These are phyloP conservation scores for Exutisphaerella laricina DNA, from an alignment of 2,329 filamentous ascomycete species.

Conservation along the genomic window DNA sequence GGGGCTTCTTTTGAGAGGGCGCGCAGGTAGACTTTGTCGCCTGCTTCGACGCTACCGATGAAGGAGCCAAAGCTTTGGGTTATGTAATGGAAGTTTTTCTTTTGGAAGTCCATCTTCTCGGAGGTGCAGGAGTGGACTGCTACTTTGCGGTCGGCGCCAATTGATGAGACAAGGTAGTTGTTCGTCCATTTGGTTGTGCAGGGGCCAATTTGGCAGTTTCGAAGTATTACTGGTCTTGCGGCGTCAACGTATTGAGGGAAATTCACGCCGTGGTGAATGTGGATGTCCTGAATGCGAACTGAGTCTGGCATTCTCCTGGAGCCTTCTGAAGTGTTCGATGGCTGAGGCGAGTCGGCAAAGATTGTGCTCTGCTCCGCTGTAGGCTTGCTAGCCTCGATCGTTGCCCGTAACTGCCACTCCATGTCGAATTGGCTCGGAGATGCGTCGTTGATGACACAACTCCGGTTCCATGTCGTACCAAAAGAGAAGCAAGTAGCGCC, in stretches of 20 bases:
- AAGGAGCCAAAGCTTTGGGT: slow-evolving; percentile 64
- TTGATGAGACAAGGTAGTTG: slow-evolving; percentile 58
- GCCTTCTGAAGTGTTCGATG: background rate
- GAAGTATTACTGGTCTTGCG: slow-evolving; percentile 60
- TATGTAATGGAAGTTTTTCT: slow-evolving; percentile 75
- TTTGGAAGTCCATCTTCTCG: slow-evolving; percentile 69
- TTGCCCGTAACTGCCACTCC: slow-evolving; percentile 27
- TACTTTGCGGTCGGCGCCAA: slow-evolving; percentile 61
- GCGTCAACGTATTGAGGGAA: slow-evolving; percentile 56
- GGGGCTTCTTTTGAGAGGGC: slow-evolving; percentile 66
- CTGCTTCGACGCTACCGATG: slow-evolving; percentile 53
- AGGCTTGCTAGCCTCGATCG: slow-evolving; percentile 19
- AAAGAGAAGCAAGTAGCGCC: slow-evolving; percentile 88
- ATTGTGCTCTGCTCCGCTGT: slow-evolving; percentile 14
- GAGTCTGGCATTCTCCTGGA: slow-evolving; percentile 15
- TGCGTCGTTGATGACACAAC: slow-evolving; percentile 36
- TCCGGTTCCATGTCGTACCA: slow-evolving; percentile 75
- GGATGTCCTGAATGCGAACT: slow-evolving; percentile 47
- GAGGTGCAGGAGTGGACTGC: slow-evolving; percentile 65
- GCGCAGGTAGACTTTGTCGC: slow-evolving; percentile 68
- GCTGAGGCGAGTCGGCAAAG: slow-evolving; percentile 8
- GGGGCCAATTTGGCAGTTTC: slow-evolving; percentile 59
- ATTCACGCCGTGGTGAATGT: slow-evolving; percentile 47
- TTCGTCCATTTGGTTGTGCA: slow-evolving; percentile 65
- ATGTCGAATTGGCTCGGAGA: slow-evolving; percentile 22